Conservation (phyloP, 1,284 basidiomycete genomes). For the Puccinia sorghi region DNA sequence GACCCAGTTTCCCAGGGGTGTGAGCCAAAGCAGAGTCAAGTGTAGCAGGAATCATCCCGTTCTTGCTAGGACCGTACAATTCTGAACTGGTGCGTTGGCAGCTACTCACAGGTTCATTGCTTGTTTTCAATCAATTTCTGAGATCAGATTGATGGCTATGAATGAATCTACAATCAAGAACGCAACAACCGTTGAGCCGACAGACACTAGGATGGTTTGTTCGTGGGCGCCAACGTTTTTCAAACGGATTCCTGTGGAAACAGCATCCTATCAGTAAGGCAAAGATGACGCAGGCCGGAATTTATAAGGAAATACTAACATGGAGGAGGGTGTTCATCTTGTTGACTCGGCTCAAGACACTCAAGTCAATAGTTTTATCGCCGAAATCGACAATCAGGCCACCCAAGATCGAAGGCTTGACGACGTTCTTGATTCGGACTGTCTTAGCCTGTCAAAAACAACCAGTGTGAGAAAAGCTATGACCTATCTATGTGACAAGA, state of each 20-base stretch:
- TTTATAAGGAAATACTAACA: conserved; percentile 54
- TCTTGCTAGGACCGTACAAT: neutral
- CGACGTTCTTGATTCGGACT: conserved; percentile 59
- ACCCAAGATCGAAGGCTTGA: conserved; percentile 81
- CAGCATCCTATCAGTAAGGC: neutral
- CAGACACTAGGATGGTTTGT: neutral
- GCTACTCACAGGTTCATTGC: neutral
- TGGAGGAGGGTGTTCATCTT: conserved; percentile 87
- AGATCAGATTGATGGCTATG: neutral
- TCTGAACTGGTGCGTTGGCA: neutral
- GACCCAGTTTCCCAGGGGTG: neutral
- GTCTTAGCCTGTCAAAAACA: conserved; percentile 26
- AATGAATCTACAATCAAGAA: neutral
- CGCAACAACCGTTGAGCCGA: neutral
- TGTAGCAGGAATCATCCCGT: neutral
- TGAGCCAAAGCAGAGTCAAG: neutral
- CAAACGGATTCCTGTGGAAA: conserved; percentile 33
- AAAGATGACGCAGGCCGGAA: neutral
- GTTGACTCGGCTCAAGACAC: conserved; percentile 86
- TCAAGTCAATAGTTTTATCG: conserved; percentile 95
- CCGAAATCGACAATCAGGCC: conserved; percentile 95
- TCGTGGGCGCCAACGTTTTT: neutral
- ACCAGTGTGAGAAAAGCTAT: conserved; percentile 5
- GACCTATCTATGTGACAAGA: neutral
- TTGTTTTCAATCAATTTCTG: conserved; percentile 1